These are phyloP conservation scores for Asclepias syriaca DNA, from an alignment of 257 asterid genomes.

Conservation along the genomic window DNA sequence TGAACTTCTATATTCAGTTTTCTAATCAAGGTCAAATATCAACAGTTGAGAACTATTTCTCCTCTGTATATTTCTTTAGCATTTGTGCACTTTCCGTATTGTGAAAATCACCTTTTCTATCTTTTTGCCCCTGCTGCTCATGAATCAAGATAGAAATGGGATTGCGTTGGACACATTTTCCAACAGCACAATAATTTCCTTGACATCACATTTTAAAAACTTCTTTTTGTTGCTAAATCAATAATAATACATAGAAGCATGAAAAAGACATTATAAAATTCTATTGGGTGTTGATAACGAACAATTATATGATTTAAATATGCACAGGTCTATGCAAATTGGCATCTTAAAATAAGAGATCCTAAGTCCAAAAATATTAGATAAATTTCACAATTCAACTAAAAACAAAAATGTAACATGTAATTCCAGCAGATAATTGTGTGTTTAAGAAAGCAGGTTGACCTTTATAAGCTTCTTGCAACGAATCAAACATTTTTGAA, in stretches of 20 bases:
- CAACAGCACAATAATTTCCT: neutral
- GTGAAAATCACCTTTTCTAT: neutral
- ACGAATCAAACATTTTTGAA: conserved; percentile 57
- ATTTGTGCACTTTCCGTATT: neutral
- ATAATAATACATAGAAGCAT: neutral
- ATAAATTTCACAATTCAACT: neutral
- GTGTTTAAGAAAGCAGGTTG: conserved; percentile 1
- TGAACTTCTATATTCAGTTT: neutral
- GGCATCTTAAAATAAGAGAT: neutral
- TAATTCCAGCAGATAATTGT: neutral
- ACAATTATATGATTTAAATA: neutral
- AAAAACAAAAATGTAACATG: neutral
- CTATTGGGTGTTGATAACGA: neutral
- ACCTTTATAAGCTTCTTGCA: conserved; percentile 65
- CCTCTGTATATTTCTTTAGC: neutral
- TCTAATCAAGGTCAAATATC: neutral
- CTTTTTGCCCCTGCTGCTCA: neutral
- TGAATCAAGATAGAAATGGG: neutral
- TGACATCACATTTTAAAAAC: neutral
- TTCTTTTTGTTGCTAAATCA: neutral
- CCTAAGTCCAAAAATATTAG: neutral
- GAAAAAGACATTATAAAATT: neutral
- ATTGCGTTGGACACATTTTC: neutral
- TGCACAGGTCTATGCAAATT: neutral
- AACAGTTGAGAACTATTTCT: neutral